Percentiles rank a stretch among this genome's conserved stretches.
Evolutionary conservation across 768 basidiomycete species (phyloP).

Genomic region (Dacryopinax spathularia): DNA sequence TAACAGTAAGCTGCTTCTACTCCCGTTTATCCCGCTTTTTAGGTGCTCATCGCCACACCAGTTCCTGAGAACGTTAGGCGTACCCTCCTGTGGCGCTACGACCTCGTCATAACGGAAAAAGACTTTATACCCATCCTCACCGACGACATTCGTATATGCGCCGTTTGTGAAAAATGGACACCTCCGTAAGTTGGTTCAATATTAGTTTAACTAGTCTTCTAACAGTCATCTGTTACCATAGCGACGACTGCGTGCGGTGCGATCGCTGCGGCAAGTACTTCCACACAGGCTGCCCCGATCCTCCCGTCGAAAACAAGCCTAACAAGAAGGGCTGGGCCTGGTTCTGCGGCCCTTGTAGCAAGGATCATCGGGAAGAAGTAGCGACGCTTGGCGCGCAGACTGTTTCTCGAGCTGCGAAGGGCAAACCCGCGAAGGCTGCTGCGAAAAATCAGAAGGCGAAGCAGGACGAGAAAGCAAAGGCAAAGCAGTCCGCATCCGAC

Average conservation of each 20-base stretch:
- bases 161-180: conserved; percentile 78
- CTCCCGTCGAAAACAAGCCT: conserved; percentile 79
- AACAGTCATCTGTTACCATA: conserved; percentile 21
- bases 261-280: conserved; percentile 86
- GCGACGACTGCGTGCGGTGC: conserved; percentile 75
- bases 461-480: conserved; percentile 58
- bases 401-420: conserved; percentile 28
- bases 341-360: conserved; percentile 90
- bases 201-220: conserved; percentile 4
- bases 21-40: conserved; percentile 13
- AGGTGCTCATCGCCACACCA: conserved; percentile 22
- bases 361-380: conserved; percentile 72
- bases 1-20: conserved; percentile 52
- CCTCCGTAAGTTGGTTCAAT: conserved; percentile 45
- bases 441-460: conserved; percentile 37
- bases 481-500: conserved; percentile 19
- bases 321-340: conserved; percentile 84
- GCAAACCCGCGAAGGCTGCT: conserved; percentile 14
- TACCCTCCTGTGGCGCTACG: conserved; percentile 65
- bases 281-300: conserved; percentile 89
- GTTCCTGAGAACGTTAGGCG: conserved; percentile 73
- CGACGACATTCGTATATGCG: conserved; percentile 71
- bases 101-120: conserved; percentile 90
- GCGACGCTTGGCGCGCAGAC: conserved; percentile 59
- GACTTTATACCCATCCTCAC: conserved; percentile 84